These are phyloP conservation scores for Tetramitus jugosus DNA, from an alignment of 208 protist genomes.

Conservation along the genomic window DNA sequence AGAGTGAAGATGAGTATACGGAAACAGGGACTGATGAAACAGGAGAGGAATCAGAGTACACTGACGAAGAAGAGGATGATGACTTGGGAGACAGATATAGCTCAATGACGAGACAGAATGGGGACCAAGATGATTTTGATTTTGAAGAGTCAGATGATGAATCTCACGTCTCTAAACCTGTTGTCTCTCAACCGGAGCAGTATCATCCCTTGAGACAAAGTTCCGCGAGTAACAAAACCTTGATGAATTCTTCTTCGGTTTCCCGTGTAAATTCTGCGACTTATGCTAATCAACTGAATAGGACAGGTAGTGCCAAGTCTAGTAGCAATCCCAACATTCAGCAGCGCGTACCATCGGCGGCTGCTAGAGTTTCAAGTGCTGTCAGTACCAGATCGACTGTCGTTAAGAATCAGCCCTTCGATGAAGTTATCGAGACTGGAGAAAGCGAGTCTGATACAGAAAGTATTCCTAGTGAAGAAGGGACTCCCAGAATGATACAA, in stretches of 20 bases:
- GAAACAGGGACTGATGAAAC: too few species aligned
- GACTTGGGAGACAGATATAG: not conserved
- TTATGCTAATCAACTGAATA: not conserved
- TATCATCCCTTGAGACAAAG: not conserved
- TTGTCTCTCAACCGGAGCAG: not conserved
- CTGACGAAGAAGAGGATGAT: not conserved
- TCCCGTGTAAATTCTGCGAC: not conserved
- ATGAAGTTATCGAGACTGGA: not conserved
- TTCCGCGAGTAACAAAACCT: not conserved
- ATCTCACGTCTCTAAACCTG: not conserved
- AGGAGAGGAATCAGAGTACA: too few species aligned
- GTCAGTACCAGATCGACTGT: too few species aligned
- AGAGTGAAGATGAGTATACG: too few species aligned
- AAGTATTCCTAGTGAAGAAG: not conserved
- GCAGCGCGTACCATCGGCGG: too few species aligned
- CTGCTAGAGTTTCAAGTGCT: too few species aligned
- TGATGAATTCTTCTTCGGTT: not conserved
- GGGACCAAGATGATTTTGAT: not conserved
- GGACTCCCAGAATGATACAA: not conserved
- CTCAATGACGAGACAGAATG: not conserved
- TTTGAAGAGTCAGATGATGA: not conserved
- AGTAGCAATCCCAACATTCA: too few species aligned
- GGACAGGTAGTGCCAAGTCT: not conserved
- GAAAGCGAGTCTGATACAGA: not conserved
- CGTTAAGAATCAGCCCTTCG: not conserved